phyloP scores from a whole-genome alignment of 108 stramenopile species.

The Asterionellopsis glacialis region DNA sequence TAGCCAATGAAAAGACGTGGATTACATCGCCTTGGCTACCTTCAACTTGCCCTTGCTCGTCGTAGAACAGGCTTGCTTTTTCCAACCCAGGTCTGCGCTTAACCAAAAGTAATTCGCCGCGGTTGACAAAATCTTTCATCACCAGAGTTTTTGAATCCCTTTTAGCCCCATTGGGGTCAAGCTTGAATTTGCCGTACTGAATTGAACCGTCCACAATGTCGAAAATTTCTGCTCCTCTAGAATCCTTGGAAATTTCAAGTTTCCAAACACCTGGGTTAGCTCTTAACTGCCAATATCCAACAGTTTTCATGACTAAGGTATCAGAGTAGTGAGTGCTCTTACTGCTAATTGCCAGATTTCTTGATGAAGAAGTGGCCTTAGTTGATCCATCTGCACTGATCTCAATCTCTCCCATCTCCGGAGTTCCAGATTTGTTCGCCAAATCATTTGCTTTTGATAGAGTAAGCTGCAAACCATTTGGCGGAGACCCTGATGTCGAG shows the following conservation, averaged over 20 bases:
- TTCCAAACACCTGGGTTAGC: constrained; percentile 92
- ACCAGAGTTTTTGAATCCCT: constrained; percentile 47
- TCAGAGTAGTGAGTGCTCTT: constrained; percentile 50
- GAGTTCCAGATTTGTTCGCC: constrained; percentile 8
- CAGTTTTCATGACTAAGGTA: constrained; percentile 97
- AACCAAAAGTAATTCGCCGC: constrained; percentile 45
- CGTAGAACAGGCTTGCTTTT: constrained; percentile 52
- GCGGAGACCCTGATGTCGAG: constrained; percentile 49
- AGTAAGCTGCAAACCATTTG: constrained; percentile 92
- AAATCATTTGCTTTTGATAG: constrained; percentile 35
- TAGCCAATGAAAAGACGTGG: constrained; percentile 96
- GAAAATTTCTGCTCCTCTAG: constrained; percentile 85
- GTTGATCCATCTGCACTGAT: constrained; percentile 41
- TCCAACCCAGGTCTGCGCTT: constrained; percentile 60
- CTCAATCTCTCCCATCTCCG: constrained; percentile 16
- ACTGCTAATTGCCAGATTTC: no score
- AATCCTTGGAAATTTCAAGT: constrained; percentile 64
- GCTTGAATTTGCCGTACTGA: constrained; percentile 15
- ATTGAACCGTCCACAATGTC: constrained; percentile 68
- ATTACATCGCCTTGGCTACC: constrained; percentile 64
- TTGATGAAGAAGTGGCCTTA: neutral
- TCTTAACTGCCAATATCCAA: constrained; percentile 97
- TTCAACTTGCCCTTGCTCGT: constrained; percentile 22
- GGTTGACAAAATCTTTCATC: constrained; percentile 64
- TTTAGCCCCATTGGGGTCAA: constrained; percentile 7